Evolutionary conservation across 768 basidiomycete species (phyloP).

Genomic region (Mycena crocata): DNA sequence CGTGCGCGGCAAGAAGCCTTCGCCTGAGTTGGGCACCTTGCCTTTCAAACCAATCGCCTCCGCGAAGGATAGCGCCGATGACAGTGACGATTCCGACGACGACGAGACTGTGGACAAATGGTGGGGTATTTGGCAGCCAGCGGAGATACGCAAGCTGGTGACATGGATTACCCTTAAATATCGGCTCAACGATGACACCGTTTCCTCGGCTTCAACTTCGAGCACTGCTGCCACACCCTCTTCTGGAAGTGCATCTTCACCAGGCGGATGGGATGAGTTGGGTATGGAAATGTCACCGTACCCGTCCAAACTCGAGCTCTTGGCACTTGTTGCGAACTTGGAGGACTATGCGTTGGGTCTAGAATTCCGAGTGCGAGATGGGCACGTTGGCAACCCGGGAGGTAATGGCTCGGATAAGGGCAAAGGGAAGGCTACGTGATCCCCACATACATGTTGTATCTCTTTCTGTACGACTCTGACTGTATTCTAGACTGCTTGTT

Average conservation of each 20-base stretch:
- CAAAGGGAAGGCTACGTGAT: constrained; percentile 25
- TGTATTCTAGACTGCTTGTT: constrained; percentile 28
- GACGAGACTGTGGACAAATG: constrained; percentile 64
- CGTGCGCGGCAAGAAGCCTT: constrained; percentile 73
- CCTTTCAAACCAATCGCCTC: constrained; percentile 35
- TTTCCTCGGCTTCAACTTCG: constrained; percentile 18
- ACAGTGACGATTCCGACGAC: constrained; percentile 44
- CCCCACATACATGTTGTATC: constrained; percentile 7
- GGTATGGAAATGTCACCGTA: constrained; percentile 30
- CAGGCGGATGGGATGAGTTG: constrained; percentile 30
- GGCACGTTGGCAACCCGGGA: constrained; percentile 26
- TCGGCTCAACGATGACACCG: constrained; percentile 50
- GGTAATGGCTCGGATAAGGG: constrained; percentile 22
- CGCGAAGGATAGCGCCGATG: constrained; percentile 40
- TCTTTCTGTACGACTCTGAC: constrained; percentile 26
- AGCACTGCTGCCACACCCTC: constrained; percentile 16
- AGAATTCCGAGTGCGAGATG: constrained; percentile 60
- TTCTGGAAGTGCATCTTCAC: constrained; percentile 9
- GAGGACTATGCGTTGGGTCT: constrained; percentile 71
- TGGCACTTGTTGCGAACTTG: constrained; percentile 61
- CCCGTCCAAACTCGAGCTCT: constrained; percentile 30
- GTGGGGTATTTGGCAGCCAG: constrained; percentile 81
- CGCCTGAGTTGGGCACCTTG: constrained; percentile 36
- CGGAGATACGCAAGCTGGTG: constrained; percentile 72
- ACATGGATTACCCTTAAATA: constrained; percentile 71